Evolutionary conservation across 768 basidiomycete genomes (phyloP), one percentile per base, ranked within the genome.

Genomic region (Boletus rubroflammeus): DNA sequence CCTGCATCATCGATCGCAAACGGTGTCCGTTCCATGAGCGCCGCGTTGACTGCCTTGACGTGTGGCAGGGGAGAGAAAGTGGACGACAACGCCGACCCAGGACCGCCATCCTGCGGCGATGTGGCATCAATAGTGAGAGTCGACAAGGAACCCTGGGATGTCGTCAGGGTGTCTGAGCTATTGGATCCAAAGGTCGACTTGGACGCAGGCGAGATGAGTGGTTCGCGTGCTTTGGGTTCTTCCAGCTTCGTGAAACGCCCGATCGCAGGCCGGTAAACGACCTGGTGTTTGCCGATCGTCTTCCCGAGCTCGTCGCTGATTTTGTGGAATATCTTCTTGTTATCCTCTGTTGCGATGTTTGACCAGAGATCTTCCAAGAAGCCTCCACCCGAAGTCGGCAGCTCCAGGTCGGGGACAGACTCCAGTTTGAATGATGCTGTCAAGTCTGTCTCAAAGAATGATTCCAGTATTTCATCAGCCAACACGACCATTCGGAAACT

Each of bases 401-500:
- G 72, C 59, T 88, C 91, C 64, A 82, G 76, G 51, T 90, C 86
- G 0, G 83, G 80, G 6, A 88, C 76, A 15, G 80, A 75, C 52
- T 89, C 85, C 32, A 97, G 76, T 58, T 83, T 80, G 81, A 97
- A 98, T 3, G 94, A 94, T 1, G 81, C 83, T 0, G 91, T 84
- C 57, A 99, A 76, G 69, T 98, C 97, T 0, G 88, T 83, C 64
- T 93, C 94, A 63, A 98, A 99, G 79, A 99, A 99, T 1, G 90
- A 88, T 68, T 99, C 97, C 25, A 99, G 81, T 26, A 98, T 79
- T 68, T 98, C 95, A 60, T 98, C 97, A 1, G 96, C 95, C 9
- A 99, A 79, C 5, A 99, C 90, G 38, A 98, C 96, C 97, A 98
- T 99, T 7, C 97, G 86, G 84, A 99, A 99, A 8, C 92, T 92